Base-by-base conservation (phyloP, 345 rosid species). In the Punica granatum region DNA sequence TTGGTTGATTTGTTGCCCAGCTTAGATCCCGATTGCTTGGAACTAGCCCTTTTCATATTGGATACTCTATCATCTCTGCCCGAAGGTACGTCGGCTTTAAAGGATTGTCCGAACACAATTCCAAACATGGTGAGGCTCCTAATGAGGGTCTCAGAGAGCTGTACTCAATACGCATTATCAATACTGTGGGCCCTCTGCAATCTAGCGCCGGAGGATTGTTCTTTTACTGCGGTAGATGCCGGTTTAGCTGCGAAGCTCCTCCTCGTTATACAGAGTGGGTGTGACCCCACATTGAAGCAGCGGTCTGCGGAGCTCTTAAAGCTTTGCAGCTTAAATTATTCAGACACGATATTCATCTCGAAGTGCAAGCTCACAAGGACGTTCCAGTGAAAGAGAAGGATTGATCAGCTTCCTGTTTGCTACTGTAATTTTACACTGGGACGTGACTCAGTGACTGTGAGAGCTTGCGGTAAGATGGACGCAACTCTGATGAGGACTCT, bases 351-450 rank as follows among this genome's bases (percentile, higher is more conserved):
- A 14, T 72, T 72, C 70, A 72, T 72, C 35, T 72, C 70, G 49
- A 72, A 72, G 66, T 72, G 75, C 64, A 72, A 72, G 75, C 75
- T 72, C 35, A 72, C 75, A 10, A 72, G 75, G 64, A 66, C 75
- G 7, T 66, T 72, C 14, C 75, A 72, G 49, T 72, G 59, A 66
- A 3, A 25, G 19, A n/a, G 62, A 25, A 64, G 26, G 67, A 12
- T 28, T 56, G 34, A 28, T 56, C 34, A 15, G 61, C 1, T 56
- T 56, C 18, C 5, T 10, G 3, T 56, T 12, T 12, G 34, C 25
- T 30, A 12, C 19, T 12, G 33, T 56, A 28, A 56, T 26, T 28
- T 13, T 30, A 56, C 34, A 9, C 34, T 18, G 34, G 61, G 10
- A 26, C 25, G 61, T 26, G 34, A 56, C 10, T 56, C 34, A 30